Base-by-base conservation (phyloP, 176 grass and related monocot genomes). In the Rhynchospora tenuis region DNA sequence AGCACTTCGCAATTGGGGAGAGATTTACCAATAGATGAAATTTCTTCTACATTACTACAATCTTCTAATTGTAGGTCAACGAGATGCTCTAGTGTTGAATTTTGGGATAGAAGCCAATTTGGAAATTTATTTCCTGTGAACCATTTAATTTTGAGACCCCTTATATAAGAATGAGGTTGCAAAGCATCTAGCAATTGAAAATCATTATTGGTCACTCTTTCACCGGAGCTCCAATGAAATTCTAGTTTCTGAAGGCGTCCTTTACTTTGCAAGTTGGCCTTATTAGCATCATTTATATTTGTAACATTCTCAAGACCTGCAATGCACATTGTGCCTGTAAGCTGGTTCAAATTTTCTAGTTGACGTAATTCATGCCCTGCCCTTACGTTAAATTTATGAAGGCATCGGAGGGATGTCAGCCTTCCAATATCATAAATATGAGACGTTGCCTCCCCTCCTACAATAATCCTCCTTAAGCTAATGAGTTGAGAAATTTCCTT, bases 251-350 rank as follows among this genome's bases (percentile, higher is more conserved):
- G 0, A 5, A 65, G 63, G 3, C 31, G 12, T 0, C 0, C 31
- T 33, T 65, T 65, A 0, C 15, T 8, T 33, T 0, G 1, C 24
- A 65, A 6, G 0, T 58, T 78, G 51, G 89, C 86, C 28, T 59
- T 20, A n/a, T 3, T 0, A 45, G 89, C 84, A 31, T 88, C 86
- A 8, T 57, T 51, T 79, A 59, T 59, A 69, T 24, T 88, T 28
- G n/a, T 51, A 5, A 88, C 83, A 9, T 88, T 88, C 73, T 88
- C 73, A 27, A 91, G 45, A 57, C 76, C 28, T 0, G 0, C 0
- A 33, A 91, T 84, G 0, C 0, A 0, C 1, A 88, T 22, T 1
- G 2, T 0, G 9, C 73, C 64, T 0, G 24, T 28, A 58, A 91
- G 83, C 27, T 86, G 23, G n/a, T 78, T 73, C 59, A 91, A 6